Evolutionary conservation across 306 rosid species (phyloP).

Genomic region (Castanospermum australe): DNA sequence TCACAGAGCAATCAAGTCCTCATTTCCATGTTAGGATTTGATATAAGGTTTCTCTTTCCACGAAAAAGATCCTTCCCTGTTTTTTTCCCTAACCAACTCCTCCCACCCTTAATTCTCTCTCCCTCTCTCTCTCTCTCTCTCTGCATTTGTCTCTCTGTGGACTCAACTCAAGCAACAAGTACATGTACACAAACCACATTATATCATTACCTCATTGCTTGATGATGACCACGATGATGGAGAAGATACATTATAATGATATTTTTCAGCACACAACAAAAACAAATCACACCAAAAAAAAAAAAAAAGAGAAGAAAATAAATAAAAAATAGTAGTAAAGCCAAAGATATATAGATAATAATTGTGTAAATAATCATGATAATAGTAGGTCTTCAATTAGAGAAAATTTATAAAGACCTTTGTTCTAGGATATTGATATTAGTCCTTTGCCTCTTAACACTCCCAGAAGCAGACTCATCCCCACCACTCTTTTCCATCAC

Average conservation of each 20-base stretch:
- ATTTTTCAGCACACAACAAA: constrained; percentile 30
- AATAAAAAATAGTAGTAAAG: not conserved
- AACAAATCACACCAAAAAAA: constrained; percentile 16
- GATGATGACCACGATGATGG: not conserved
- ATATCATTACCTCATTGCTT: constrained; percentile 44
- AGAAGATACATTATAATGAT: not conserved
- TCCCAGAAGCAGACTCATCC: constrained; percentile 64
- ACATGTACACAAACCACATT: constrained; percentile 42
- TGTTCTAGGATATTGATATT: constrained; percentile 59
- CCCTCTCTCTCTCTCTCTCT: not conserved
- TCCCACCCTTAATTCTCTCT: not conserved
- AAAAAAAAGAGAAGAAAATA: not conserved
- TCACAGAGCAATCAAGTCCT: constrained; percentile 31
- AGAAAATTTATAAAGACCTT: constrained; percentile 42
- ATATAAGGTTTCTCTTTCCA: constrained; percentile 58
- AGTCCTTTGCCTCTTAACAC: constrained; percentile 84
- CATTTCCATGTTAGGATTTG: constrained; percentile 55
- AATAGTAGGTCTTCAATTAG: not conserved
- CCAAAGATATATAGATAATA: not conserved
- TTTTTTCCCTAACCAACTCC: constrained; percentile 39
- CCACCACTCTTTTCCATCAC: constrained; percentile 76
- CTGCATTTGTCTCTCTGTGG: not conserved
- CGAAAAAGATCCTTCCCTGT: constrained; percentile 66
- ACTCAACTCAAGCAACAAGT: constrained; percentile 28
- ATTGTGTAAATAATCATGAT: not conserved